Conservation (phyloP, 352 stramenopile species). For the Globisporangium apiculatum region DNA sequence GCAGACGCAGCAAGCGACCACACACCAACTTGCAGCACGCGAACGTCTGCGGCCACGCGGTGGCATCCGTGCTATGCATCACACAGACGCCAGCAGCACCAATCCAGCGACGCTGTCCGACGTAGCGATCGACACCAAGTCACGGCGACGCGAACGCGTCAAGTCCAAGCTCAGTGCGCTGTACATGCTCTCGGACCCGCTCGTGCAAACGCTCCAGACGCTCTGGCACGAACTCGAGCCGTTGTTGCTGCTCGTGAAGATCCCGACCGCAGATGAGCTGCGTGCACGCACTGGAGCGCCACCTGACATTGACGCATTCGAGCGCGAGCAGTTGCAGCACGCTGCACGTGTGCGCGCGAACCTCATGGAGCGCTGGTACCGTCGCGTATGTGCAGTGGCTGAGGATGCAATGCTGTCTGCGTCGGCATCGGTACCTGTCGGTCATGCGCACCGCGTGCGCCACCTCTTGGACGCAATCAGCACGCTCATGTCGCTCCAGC, state of each 20-base stretch:
- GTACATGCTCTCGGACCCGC: conserved; percentile 42
- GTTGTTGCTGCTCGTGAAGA: conserved; percentile 34
- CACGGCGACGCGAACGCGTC: conserved; percentile 25
- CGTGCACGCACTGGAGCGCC: conserved; percentile 14
- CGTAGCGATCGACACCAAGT: conserved; percentile 11
- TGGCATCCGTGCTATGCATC: neutral
- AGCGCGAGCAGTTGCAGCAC: conserved; percentile 42
- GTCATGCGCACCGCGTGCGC: conserved; percentile 18
- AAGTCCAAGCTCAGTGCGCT: conserved; percentile 30
- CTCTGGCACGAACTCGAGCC: conserved; percentile 56
- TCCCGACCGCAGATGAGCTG: conserved; percentile 26
- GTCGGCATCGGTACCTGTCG: conserved; percentile 16
- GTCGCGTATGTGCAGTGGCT: conserved; percentile 34
- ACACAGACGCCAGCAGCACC: neutral
- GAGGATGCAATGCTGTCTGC: conserved; percentile 20
- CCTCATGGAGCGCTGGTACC: conserved; percentile 64
- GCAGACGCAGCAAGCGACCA: neutral
- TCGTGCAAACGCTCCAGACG: conserved; percentile 46
- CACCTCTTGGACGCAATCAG: conserved; percentile 61
- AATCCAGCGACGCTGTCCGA: conserved; percentile 1
- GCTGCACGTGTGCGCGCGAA: conserved; percentile 28
- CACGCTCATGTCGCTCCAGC: conserved; percentile 68
- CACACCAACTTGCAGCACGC: neutral
- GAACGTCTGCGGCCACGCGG: too few species aligned
- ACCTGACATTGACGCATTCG: conserved; percentile 45